phyloP scores from a whole-genome alignment of 495 filamentous ascomycete genomes.

The Penicillium bialowiezense region DNA sequence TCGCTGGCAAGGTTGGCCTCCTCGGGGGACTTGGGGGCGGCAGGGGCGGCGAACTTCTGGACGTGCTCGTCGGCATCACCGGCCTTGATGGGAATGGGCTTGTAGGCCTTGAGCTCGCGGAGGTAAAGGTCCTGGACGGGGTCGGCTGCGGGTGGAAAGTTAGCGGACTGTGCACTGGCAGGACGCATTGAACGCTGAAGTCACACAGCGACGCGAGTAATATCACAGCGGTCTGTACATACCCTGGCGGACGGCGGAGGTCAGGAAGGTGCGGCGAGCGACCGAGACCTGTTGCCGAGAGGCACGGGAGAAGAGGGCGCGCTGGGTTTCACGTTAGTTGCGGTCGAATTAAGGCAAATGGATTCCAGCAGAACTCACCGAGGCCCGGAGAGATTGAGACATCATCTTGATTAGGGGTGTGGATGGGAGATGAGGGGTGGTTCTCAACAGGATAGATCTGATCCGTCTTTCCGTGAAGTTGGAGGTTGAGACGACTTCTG shows the following conservation, averaged over 20 bases:
- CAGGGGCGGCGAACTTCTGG: slow-evolving; percentile 77
- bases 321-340: slow-evolving; percentile 49
- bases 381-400: slow-evolving; percentile 63
- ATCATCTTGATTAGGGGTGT: slow-evolving; percentile 56
- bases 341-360: neutral
- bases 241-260: slow-evolving; percentile 42
- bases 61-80: slow-evolving; percentile 87
- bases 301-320: slow-evolving; percentile 76
- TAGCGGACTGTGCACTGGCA: slow-evolving; percentile 9
- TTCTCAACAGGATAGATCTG: slow-evolving; percentile 35
- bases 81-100: slow-evolving; percentile 77
- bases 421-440: slow-evolving; percentile 25
- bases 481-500: slow-evolving; percentile 36
- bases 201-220: neutral
- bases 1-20: slow-evolving; percentile 87
- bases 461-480: slow-evolving; percentile 30
- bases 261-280: slow-evolving; percentile 78
- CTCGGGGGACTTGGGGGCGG: slow-evolving; percentile 81
- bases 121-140: slow-evolving; percentile 97
- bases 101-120: slow-evolving; percentile 89
- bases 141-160: slow-evolving; percentile 62
- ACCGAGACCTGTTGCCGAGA: slow-evolving; percentile 66
- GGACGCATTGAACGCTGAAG: too few species aligned
- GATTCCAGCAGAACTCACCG: slow-evolving; percentile 47
- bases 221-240: slow-evolving; percentile 18